Evolutionary conservation across 495 filamentous ascomycete species (phyloP).

Genomic region (Xylaria scruposa): DNA sequence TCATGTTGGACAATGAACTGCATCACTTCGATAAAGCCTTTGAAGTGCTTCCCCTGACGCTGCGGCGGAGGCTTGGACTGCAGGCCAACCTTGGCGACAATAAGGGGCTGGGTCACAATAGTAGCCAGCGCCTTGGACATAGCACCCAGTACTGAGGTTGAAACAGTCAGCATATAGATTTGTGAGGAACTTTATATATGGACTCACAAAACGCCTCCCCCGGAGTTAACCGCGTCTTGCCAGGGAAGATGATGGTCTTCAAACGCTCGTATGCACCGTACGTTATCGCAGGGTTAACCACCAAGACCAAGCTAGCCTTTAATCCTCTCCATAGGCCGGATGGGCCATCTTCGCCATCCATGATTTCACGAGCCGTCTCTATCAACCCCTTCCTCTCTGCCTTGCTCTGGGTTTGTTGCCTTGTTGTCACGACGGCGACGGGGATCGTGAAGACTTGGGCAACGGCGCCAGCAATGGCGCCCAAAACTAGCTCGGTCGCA

Average conservation of each 20-base stretch:
- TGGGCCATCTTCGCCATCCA: conserved; percentile 88
- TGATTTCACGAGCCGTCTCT: conserved; percentile 87
- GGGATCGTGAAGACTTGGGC: conserved; percentile 97
- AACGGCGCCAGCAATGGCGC: conserved; percentile 86
- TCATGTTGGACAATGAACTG: conserved; percentile 88
- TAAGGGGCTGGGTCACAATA: conserved; percentile 91
- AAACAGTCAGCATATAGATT: conserved; percentile 25
- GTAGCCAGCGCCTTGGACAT: conserved; percentile 94
- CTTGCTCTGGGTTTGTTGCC: conserved; percentile 91
- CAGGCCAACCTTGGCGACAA: conserved; percentile 96
- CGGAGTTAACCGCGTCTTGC: conserved; percentile 76
- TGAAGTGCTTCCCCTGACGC: conserved; percentile 89
- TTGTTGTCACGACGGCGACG: conserved; percentile 91
- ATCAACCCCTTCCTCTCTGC: conserved; percentile 83
- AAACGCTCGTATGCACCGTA: conserved; percentile 96
- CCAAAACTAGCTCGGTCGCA: conserved; percentile 82
- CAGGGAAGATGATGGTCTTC: conserved; percentile 78
- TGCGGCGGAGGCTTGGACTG: conserved; percentile 89
- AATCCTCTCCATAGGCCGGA: conserved; percentile 91
- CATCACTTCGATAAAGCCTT: conserved; percentile 95
- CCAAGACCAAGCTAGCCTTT: conserved; percentile 95
- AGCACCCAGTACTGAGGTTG: conserved; percentile 77
- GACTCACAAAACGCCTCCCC: conserved; percentile 91
- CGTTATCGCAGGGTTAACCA: conserved; percentile 96
- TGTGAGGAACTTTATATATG: background rate